Evolutionary conservation across 495 filamentous ascomycete species (phyloP).

Genomic region (Lepidopterella palustris): DNA sequence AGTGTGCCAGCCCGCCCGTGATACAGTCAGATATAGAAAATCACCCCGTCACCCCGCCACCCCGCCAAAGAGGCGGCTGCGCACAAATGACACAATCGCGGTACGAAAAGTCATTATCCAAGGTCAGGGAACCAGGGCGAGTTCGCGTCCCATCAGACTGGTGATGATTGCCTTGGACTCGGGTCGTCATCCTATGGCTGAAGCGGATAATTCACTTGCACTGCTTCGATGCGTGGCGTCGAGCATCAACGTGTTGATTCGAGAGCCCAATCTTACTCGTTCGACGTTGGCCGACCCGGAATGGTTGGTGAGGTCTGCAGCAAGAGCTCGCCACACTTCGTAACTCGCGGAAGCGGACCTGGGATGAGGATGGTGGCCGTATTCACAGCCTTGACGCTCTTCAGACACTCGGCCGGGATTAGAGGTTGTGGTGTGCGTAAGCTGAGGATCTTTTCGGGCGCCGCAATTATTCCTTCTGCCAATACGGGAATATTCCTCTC

Average conservation of each 20-base stretch:
- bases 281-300: too few species aligned
- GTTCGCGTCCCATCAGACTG: constrained; percentile 16
- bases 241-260: constrained; percentile 4
- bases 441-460: constrained; percentile 3
- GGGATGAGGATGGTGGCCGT: constrained; percentile 17
- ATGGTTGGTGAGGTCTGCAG: neutral
- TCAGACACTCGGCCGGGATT: too few species aligned
- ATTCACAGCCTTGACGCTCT: constrained; percentile 23
- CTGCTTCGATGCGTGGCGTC: constrained; percentile 17
- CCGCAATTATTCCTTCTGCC: constrained; percentile 13
- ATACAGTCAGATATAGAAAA: constrained; percentile 20
- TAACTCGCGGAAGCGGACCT: constrained; percentile 4
- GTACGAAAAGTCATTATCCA: constrained; percentile 9
- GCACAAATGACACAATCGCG: constrained; percentile 19
- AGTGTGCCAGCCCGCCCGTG: constrained; percentile 1
- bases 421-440: constrained; percentile 12
- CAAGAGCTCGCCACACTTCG: constrained; percentile 21
- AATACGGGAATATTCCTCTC: neutral
- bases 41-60: neutral
- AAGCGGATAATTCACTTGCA: constrained; percentile 17
- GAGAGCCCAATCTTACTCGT: too few species aligned
- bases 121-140: constrained; percentile 12
- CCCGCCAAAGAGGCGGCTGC: constrained; percentile 22
- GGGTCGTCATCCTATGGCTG: constrained; percentile 2
- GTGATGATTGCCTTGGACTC: constrained; percentile 22